Evolutionary conservation across 495 filamentous ascomycete genomes (phyloP), one percentile per base, ranked within the genome.

Genomic region (Penicillium taxi): DNA sequence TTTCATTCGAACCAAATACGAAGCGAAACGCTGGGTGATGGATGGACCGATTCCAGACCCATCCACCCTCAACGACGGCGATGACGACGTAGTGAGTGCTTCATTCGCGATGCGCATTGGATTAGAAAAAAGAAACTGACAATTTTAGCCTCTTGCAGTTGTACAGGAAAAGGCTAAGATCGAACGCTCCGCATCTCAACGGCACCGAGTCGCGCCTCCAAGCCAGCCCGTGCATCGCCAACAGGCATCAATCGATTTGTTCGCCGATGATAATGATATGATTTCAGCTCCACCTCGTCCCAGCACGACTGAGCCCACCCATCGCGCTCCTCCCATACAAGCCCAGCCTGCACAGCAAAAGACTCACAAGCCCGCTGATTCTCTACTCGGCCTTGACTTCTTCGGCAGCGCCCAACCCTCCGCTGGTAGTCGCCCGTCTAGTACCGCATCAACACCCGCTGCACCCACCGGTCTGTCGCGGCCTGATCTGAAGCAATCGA

Each of bases 1-100:
- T 63, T 98, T 98, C 48, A 95, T 98, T 44, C 78, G 93, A 27
- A 98, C 91, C 23, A 98, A 98, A 61, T 98, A 98, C 59, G 91
- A 98, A 51, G 81, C 86, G 6, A 96, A 94, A 70, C 72, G 93
- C 63, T 98, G 91, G 91, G 84, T 88, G 2, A 95, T 96, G 90
- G 93, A 98, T 40, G 91, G 93, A 2, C 75, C 73, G 8, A 88
- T 96, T 63, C 93, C 93, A 6, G 86, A 96, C 51, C 93, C 93
- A 15, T 70, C 82, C 0, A 86, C 80, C n/a, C 61, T 98, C 36
- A 83, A 88, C 53, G 80, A 69, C 20, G 86, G 82, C 5, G 84
- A 78, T 19, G 88, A 96, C 48, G 87, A 94, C 61, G 73, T 94
- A 38, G 73, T 78, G 48, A 47, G 65, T 63, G 40, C 14, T n/a